Conservation (phyloP, 2,329 filamentous ascomycete species). For the Rhexocercosporidium sp. region DNA sequence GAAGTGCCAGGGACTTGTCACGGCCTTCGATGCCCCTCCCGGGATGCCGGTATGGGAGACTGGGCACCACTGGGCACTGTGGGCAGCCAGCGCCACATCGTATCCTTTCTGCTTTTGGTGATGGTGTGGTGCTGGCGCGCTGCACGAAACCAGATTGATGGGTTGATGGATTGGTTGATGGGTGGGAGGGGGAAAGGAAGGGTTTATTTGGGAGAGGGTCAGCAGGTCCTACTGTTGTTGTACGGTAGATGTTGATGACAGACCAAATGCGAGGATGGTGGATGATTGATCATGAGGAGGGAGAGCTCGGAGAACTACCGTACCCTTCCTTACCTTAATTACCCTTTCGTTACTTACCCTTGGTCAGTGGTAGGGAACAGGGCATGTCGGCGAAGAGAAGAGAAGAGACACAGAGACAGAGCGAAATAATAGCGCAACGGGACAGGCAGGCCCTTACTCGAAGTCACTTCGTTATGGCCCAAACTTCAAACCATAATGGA, state of each 20-base stretch:
- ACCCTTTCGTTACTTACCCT: too few species aligned
- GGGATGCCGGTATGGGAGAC: not conserved
- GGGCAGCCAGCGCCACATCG: not conserved
- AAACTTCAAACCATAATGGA: not conserved
- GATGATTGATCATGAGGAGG: too few species aligned
- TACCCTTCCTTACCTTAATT: too few species aligned
- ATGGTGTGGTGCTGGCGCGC: not conserved
- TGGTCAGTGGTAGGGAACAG: too few species aligned
- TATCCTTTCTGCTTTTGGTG: not conserved
- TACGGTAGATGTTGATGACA: too few species aligned
- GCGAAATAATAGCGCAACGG: too few species aligned
- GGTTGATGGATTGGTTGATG: not conserved
- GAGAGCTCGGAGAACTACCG: too few species aligned
- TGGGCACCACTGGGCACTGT: not conserved
- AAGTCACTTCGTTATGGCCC: too few species aligned
- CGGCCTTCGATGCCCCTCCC: not conserved
- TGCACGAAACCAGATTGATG: not conserved
- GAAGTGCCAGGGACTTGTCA: not conserved
- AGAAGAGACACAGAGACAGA: too few species aligned
- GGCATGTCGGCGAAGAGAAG: too few species aligned
- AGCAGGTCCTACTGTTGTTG: too few species aligned
- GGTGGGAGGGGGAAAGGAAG: not conserved
- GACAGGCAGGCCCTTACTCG: not conserved
- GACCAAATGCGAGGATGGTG: too few species aligned
- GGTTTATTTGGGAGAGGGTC: not conserved